Conservation (phyloP, 768 basidiomycete species). For the Exidia glandulosa region DNA sequence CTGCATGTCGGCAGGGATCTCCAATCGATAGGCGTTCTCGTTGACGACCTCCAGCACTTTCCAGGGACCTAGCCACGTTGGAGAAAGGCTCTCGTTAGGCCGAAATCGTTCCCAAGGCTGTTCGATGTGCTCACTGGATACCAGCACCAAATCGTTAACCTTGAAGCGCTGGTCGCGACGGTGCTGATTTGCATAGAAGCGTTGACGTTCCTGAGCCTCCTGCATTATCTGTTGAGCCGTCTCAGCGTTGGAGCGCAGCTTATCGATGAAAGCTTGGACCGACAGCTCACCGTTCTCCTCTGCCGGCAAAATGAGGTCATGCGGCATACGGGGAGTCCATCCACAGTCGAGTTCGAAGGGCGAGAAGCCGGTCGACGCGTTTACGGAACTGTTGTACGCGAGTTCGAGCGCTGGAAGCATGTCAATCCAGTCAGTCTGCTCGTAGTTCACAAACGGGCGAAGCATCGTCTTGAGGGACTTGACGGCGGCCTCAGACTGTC, state of each 20-base stretch:
- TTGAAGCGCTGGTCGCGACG: slow-evolving; percentile 11
- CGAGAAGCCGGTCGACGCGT: slow-evolving; percentile 17
- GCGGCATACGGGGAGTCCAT: too few species aligned
- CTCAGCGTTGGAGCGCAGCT: slow-evolving; percentile 10
- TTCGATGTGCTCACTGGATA: slow-evolving; percentile 11
- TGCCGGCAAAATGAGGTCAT: background rate
- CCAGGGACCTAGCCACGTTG: slow-evolving; percentile 18
- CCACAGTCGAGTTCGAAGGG: slow-evolving; percentile 13
- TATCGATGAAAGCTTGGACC: background rate
- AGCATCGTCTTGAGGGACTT: slow-evolving; percentile 2
- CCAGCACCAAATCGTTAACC: slow-evolving; percentile 23
- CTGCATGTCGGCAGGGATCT: slow-evolving; percentile 12
- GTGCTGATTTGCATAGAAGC: background rate
- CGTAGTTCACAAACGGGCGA: slow-evolving; percentile 5
- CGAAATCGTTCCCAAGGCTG: background rate
- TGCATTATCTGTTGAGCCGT: slow-evolving; percentile 26
- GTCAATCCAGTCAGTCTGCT: slow-evolving; percentile 24
- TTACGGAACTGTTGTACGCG: slow-evolving; percentile 19
- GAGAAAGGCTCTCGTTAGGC: slow-evolving; percentile 16
- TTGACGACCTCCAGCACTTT: slow-evolving; percentile 13
- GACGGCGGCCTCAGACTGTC: slow-evolving; percentile 8
- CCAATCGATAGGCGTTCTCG: slow-evolving; percentile 8
- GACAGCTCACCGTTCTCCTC: slow-evolving; percentile 3
- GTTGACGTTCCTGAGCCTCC: background rate
- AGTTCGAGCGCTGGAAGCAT: slow-evolving; percentile 22